Evolutionary conservation across 1,284 basidiomycete genomes (phyloP).

Genomic region (Puccinia hordei): DNA sequence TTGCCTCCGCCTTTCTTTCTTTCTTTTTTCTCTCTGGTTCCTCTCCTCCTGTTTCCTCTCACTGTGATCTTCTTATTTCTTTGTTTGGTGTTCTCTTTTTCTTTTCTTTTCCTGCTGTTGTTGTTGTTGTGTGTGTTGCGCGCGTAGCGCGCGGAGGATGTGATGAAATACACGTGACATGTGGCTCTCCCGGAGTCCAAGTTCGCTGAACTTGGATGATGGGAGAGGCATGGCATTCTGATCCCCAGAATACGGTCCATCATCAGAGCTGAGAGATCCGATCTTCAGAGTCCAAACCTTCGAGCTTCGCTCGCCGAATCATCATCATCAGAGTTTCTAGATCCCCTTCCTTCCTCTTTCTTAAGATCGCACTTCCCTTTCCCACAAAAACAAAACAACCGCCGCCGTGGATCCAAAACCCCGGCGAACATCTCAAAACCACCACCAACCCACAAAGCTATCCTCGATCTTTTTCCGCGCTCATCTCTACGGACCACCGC

Average conservation of each 20-base stretch:
- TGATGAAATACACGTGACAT: constrained; percentile 10
- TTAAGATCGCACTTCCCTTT: background rate
- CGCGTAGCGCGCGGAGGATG: constrained; percentile 1
- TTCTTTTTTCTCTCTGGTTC: no score
- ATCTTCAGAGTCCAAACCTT: background rate
- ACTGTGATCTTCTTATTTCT: no score
- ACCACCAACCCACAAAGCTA: background rate
- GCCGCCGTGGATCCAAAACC: constrained; percentile 4
- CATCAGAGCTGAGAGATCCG: no score
- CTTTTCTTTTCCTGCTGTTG: background rate
- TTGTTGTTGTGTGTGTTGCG: background rate
- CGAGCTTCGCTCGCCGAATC: no score
- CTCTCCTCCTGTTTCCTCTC: no score
- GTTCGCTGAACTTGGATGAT: constrained; percentile 2
- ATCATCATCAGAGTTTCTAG: background rate
- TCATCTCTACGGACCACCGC: background rate
- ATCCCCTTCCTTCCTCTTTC: background rate
- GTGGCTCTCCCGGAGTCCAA: background rate
- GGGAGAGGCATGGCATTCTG: background rate
- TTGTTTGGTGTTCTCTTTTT: no score
- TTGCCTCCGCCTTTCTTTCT: no score
- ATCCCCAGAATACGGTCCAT: no score
- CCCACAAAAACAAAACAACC: background rate
- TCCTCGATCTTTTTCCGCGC: background rate
- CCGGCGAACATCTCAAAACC: constrained; percentile 1